Base-by-base conservation (phyloP, 257 asterid species). In the Parsonsia alboflavescens region DNA sequence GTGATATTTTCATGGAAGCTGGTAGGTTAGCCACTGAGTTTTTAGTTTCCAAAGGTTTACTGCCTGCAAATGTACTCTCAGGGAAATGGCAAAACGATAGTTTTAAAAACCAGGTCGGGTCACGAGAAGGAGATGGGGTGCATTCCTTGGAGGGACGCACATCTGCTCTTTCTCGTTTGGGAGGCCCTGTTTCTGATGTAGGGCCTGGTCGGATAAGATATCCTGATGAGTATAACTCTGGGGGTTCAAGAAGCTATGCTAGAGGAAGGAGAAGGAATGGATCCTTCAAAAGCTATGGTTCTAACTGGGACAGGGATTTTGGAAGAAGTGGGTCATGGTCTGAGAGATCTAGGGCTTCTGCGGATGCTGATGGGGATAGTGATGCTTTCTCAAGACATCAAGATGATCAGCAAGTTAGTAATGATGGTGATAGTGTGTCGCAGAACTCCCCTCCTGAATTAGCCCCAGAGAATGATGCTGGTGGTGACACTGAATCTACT, bases 21-120 rank as follows among this genome's bases (percentile, higher is more conserved):
- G 99, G 99, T 57, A 87, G 79, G 80, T 75, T 95, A 77, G 99
- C 99, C 15, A 89, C 98, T 56, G 98, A 92, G 80, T 95, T 89
- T 74, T 81, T 92, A 80, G 90, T 92, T 71, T 77, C 92, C 59
- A 92, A 87, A 75, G 99, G 98, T 24, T 70, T 89, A 75, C 81
- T 95, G 80, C 96, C 93, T 50, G 86, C 86, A 59, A 83, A 81
- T 83, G 96, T 88, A 19, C 90, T 89, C 42, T 81, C 93, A 0
- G 99, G 96, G 50, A 92, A 88, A 84, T 84, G 86, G 91, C 89
- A 75, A 73, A 79, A 75, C 24, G 90, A 85, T 69, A 82, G 83
- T 72, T 69, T 82, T 78, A 91, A 87, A 85, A 86, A 84, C 71
- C 88, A 78, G 52, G 68, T 71, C 52, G 82, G 81, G 30, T 77